Base-by-base conservation (phyloP, 352 stramenopile species). In the Pilasporangium apinafurcum region DNA sequence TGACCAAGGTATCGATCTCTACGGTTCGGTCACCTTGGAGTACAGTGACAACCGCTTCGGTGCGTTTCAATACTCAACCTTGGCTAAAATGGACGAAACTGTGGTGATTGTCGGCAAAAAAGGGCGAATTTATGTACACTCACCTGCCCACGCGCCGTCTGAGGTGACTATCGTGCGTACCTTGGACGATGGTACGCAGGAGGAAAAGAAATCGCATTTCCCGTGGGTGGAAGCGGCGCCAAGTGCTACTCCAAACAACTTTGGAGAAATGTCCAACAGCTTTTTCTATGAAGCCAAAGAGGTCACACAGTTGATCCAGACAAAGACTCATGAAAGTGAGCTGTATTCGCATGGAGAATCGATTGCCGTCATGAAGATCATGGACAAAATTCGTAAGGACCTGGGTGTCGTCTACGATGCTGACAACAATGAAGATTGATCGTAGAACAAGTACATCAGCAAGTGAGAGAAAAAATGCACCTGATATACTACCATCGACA, bases 371-470 rank as follows among this genome's bases (percentile, higher is more conserved):
- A 68, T 73, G 44, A 50, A 37, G 13, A 76, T 89, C 16, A 70
- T 91, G 54, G 79, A 91, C 54, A 59, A 67, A 28, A 68, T 89
- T 37, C 58, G 77, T n/a, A 41, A 67, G 33, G 56, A 79, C 36
- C 50, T 89, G 12, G 60, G 53, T 41, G 56, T 82, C 10, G 55
- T 68, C 10, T 77, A 74, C 32, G 48, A 24, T 0, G 51, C 60
- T 2, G 60, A 66, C 30, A 16, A 34, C 3, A n/a, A n/a, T n/a
- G n/a, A n/a, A n/a, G n/a, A n/a, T n/a, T n/a, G n/a, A n/a, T n/a
- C n/a, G n/a, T n/a, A n/a, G n/a, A n/a, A n/a, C n/a, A n/a, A n/a
- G n/a, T n/a, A n/a, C n/a, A n/a, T n/a, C n/a, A n/a, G n/a, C n/a
- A n/a, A n/a, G n/a, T n/a, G n/a, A n/a, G n/a, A n/a, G n/a, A n/a